These are phyloP conservation scores for Pseudozyma flocculosa DNA, from an alignment of 1,284 basidiomycete species.

Conservation along the genomic window DNA sequence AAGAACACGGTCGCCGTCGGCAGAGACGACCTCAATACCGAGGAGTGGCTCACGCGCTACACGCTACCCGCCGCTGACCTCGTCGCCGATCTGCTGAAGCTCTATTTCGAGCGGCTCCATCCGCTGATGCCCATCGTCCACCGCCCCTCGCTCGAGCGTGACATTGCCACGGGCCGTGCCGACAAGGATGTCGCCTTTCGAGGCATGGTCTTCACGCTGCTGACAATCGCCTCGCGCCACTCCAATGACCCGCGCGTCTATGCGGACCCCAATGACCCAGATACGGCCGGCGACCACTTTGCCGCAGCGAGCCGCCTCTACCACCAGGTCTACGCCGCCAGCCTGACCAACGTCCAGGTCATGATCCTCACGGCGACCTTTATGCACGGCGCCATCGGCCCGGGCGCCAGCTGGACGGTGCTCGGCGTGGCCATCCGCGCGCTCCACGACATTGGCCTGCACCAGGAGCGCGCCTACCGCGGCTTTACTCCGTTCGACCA, in stretches of 20 bases:
- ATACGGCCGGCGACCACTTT: constrained; percentile 47
- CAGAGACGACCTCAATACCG: constrained; percentile 39
- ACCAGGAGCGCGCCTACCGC: constrained; percentile 44
- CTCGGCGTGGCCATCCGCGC: constrained; percentile 49
- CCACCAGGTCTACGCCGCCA: constrained; percentile 48
- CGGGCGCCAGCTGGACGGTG: constrained; percentile 45
- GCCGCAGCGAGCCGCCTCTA: constrained; percentile 48
- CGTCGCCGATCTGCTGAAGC: constrained; percentile 31
- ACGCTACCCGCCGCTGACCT: constrained; percentile 37
- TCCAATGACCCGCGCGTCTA: constrained; percentile 40
- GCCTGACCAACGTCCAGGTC: constrained; percentile 50
- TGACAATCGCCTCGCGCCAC: constrained; percentile 47
- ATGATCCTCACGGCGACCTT: constrained; percentile 44
- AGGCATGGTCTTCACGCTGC: constrained; percentile 47
- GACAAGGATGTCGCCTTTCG: constrained; percentile 46
- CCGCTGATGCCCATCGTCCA: constrained; percentile 51
- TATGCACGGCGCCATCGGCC: constrained; percentile 44
- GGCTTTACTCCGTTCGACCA: constrained; percentile 45
- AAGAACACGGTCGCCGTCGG: constrained; percentile 49
- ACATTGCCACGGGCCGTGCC: constrained; percentile 33
- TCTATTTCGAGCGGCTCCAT: constrained; percentile 39
- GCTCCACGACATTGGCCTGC: constrained; percentile 48
- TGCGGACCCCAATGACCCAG: constrained; percentile 32
- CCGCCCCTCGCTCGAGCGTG: constrained; percentile 35
- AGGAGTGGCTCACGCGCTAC: constrained; percentile 46